A percentile compares a stretch with the other conserved stretches of the same genome.
These are phyloP conservation scores for Skeletonema menzelii DNA, from an alignment of 108 stramenopile genomes.

Conservation along the genomic window DNA sequence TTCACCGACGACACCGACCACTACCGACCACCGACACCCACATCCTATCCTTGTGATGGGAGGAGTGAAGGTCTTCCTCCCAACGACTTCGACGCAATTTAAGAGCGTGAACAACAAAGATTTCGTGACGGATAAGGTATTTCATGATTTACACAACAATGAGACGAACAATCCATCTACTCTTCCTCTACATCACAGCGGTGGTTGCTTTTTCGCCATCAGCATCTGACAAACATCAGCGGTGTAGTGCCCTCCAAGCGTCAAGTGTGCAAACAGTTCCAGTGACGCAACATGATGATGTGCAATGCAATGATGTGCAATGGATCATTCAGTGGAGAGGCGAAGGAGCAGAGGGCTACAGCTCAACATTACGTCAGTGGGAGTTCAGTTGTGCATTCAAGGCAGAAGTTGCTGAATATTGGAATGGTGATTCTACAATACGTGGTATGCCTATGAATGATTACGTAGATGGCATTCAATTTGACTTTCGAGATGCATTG, in stretches of 20 bases:
- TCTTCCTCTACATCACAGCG: background rate
- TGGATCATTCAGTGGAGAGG: slow-evolving; percentile 26
- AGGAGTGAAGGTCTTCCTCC: too few species aligned
- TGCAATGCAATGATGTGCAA: background rate
- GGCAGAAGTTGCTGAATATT: slow-evolving; percentile 22
- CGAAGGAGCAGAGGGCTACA: slow-evolving; percentile 47
- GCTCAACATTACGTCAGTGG: slow-evolving; percentile 33
- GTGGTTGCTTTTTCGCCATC: background rate
- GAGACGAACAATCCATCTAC: background rate
- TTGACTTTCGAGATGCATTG: slow-evolving; percentile 43
- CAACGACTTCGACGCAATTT: too few species aligned
- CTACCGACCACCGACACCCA: too few species aligned
- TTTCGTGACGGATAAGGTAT: too few species aligned
- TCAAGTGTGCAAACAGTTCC: background rate
- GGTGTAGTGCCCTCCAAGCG: background rate
- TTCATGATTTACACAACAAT: background rate
- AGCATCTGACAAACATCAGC: background rate
- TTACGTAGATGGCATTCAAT: slow-evolving; percentile 19
- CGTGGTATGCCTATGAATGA: background rate
- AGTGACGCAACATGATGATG: background rate
- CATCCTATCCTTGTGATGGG: too few species aligned
- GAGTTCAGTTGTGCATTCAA: slow-evolving; percentile 42
- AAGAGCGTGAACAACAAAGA: too few species aligned
- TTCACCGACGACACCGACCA: too few species aligned
- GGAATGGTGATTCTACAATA: background rate